These are phyloP conservation scores for Colletotrichum gloeosporioides DNA, from an alignment of 2,329 filamentous ascomycete species.

Conservation along the genomic window DNA sequence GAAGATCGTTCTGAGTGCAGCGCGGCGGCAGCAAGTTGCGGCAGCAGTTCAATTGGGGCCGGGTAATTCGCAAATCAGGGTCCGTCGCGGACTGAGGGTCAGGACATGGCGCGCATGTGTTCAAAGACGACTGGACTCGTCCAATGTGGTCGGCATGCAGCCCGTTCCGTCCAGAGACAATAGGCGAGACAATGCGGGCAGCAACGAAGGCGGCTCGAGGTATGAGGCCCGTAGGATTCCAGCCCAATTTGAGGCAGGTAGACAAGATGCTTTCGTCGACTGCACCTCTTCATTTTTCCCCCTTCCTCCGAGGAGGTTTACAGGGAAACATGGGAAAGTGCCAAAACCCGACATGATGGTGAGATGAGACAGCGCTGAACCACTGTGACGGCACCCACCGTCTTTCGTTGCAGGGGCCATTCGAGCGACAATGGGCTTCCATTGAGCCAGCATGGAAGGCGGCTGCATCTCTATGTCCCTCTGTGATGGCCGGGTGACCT, in stretches of 20 bases:
- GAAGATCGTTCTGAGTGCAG: not conserved
- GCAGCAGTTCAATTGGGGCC: not conserved
- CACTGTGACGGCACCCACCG: not conserved
- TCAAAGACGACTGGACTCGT: constrained; percentile 20
- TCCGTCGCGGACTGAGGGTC: not conserved
- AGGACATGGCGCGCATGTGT: constrained; percentile 19
- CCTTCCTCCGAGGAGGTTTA: not conserved
- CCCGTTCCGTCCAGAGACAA: constrained; percentile 4
- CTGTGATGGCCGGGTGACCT: not conserved
- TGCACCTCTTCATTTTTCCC: not conserved
- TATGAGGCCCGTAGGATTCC: constrained; percentile 8
- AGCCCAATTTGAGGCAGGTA: constrained; percentile 7
- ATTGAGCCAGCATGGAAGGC: not conserved
- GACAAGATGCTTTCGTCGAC: not conserved
- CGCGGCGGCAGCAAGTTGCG: not conserved
- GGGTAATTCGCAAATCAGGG: not conserved
- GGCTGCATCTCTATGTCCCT: not conserved
- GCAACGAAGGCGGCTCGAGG: constrained; percentile 14
- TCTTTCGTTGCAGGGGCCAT: not conserved
- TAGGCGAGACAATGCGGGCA: not conserved
- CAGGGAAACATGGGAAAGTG: not conserved
- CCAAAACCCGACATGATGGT: not conserved
- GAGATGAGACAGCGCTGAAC: not conserved
- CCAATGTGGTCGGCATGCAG: constrained; percentile 25
- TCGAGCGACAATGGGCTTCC: not conserved